Percentiles rank a stretch among this genome's conserved stretches.
Evolutionary conservation across 306 rosid species (phyloP).

Genomic region (Styphnolobium japonicum): DNA sequence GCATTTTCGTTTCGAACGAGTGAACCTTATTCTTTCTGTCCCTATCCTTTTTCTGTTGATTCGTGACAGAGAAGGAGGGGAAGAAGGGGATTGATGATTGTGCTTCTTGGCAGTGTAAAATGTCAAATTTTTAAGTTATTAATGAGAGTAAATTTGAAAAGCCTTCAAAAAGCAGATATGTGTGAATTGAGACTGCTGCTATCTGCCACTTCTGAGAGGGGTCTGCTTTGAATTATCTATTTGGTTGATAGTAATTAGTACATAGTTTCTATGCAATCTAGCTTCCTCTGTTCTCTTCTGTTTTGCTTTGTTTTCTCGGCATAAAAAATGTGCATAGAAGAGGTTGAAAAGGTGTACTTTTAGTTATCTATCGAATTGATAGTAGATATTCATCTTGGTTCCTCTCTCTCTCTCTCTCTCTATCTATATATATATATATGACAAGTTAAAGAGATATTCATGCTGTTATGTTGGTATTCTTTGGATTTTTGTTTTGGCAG

Average conservation of each 20-base stretch:
- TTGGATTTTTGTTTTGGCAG: slow-evolving; percentile 55
- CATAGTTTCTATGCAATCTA: neutral
- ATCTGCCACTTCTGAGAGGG: neutral
- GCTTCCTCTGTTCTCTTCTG: neutral
- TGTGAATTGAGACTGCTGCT: neutral
- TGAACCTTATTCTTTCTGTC: neutral
- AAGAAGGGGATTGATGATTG: neutral
- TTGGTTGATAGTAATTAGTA: neutral
- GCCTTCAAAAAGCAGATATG: neutral
- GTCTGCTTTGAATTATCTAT: neutral
- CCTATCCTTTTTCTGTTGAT: neutral
- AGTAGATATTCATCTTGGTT: neutral
- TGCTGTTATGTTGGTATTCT: neutral
- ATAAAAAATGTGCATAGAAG: slow-evolving; percentile 1
- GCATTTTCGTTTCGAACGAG: neutral
- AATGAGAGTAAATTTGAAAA: neutral
- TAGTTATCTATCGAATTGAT: neutral
- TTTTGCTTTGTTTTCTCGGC: neutral
- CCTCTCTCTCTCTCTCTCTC: neutral
- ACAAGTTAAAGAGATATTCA: neutral
- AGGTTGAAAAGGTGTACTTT: neutral
- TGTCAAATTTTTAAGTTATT: neutral
- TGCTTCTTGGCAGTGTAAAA: neutral
- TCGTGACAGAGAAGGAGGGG: neutral
- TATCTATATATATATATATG: too few relatives aligned